Evolutionary conservation across 164 flowering plant species (phyloP).

Genomic region (Aristolochia fimbriata): DNA sequence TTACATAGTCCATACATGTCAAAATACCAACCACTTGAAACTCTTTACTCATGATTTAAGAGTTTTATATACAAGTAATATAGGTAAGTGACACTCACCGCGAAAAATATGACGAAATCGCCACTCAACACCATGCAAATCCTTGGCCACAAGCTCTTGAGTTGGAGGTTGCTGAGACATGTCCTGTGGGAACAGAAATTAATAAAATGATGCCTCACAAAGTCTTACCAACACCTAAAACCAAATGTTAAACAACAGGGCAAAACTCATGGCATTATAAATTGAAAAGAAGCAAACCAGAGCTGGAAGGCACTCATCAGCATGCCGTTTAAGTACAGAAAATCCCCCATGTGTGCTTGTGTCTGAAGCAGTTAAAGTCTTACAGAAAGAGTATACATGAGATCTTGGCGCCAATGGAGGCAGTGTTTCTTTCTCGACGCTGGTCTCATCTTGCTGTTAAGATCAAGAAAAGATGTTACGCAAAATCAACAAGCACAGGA

Average conservation of each 20-base stretch:
- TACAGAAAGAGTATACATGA: constrained; percentile 20
- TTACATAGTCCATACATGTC: background rate
- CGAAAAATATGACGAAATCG: constrained; percentile 51
- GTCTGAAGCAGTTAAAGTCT: constrained; percentile 52
- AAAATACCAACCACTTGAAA: background rate
- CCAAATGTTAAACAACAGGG: background rate
- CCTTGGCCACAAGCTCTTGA: constrained; percentile 52
- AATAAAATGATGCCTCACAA: background rate
- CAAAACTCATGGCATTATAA: no score
- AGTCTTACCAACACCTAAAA: background rate
- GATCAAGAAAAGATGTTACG: no score
- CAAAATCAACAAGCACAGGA: no score
- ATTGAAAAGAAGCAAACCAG: constrained; percentile 25
- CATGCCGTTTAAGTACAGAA: constrained; percentile 40
- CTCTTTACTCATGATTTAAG: background rate
- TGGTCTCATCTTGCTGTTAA: constrained; percentile 21
- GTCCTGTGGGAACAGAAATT: constrained; percentile 29
- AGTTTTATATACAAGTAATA: background rate
- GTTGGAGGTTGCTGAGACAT: constrained; percentile 37
- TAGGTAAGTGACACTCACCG: constrained; percentile 20
- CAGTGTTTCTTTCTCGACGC: constrained; percentile 4
- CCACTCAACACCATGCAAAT: constrained; percentile 58
- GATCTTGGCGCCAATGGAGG: constrained; percentile 6
- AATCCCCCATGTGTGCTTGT: constrained; percentile 61
- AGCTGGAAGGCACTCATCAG: constrained; percentile 52